Conservation (phyloP, 306 rosid species). For the Cotoneaster glaucophyllus region DNA sequence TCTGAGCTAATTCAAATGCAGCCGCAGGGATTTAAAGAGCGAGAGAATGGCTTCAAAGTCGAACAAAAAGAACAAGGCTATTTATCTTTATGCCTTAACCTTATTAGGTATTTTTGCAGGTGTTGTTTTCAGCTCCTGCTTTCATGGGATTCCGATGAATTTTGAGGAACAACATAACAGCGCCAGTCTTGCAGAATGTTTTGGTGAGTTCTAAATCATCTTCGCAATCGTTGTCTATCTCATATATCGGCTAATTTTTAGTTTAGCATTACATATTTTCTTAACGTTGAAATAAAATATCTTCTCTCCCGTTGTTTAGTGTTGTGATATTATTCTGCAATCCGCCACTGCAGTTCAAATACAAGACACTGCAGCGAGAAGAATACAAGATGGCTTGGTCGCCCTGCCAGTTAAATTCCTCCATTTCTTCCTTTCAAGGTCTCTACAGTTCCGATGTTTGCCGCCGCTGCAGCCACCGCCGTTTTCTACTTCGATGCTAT, state of each 20-base stretch:
- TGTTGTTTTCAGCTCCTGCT: slow-evolving; percentile 6
- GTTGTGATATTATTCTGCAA: neutral
- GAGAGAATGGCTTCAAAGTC: neutral
- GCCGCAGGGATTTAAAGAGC: neutral
- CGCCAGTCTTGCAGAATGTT: neutral
- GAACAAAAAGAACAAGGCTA: neutral
- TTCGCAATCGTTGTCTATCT: too few species aligned
- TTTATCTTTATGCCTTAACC: slow-evolving; percentile 3
- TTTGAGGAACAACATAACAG: neutral
- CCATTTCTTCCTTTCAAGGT: slow-evolving; percentile 28
- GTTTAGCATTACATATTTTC: too few species aligned
- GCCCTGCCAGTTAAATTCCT: slow-evolving; percentile 16
- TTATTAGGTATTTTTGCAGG: slow-evolving; percentile 14
- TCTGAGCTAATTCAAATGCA: too few species aligned
- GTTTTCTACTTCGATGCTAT: slow-evolving; percentile 2
- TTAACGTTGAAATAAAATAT: too few species aligned
- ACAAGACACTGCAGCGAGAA: slow-evolving; percentile 2
- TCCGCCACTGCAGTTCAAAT: slow-evolving; percentile 16
- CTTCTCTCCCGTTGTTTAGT: too few species aligned
- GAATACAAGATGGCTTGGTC: slow-evolving; percentile 11
- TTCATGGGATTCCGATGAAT: neutral
- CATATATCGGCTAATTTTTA: too few species aligned
- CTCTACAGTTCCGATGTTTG: slow-evolving; percentile 17
- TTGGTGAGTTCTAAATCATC: slow-evolving; percentile 12
- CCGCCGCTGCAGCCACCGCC: neutral